Base-by-base conservation (phyloP, 179 eudicot genomes). In the Patellifolia procumbens region DNA sequence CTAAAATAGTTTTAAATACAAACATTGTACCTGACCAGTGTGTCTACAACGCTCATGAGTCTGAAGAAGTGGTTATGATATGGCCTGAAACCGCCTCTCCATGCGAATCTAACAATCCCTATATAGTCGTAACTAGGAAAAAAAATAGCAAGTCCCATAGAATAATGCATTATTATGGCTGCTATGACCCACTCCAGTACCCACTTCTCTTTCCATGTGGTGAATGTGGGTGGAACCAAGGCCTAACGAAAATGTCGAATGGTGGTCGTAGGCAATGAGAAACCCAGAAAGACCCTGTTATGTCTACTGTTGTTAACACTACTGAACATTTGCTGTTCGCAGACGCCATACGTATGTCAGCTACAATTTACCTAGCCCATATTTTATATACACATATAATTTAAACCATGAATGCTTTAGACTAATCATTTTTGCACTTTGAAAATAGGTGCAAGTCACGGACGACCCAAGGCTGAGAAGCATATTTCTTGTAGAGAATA, bases 101-200 rank as follows among this genome's bases (percentile, higher is more conserved):
- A 7, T 19, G 26, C 0, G 24, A 63, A 8, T 5, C 24, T 1
- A 34, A 3, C 0, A 17, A 45, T 7, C 68, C 68, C 0, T 17
- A 34, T 8, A 35, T 63, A 15, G 13, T 34, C 7, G 45, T 34
- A 1, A 19, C 0, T 17, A 45, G 68, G 0, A 6, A 17, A 1
- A 16, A 11, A 2, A 7, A 17, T 16, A 1, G 5, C 1, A n/a
- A n/a, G n/a, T 32, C 45, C 0, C 68, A 64, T 7, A 20, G 45
- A 2, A 64, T 34, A 0, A 17, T 5, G 22, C 68, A 64, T 0
- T 35, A 64, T 20, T 34, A 64, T 64, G 46, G 68, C 2, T 35
- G 26, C 7, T 34, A 59, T 39, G 76, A 59, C 8, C 76, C 76
- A 5, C 35, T 73, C 1, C 66, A 73, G 12, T 73, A 73, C 16